Evolutionary conservation across 2,329 filamentous ascomycete species (phyloP), one percentile per base, ranked within the genome.

Genomic region (Claviceps quebecensis): DNA sequence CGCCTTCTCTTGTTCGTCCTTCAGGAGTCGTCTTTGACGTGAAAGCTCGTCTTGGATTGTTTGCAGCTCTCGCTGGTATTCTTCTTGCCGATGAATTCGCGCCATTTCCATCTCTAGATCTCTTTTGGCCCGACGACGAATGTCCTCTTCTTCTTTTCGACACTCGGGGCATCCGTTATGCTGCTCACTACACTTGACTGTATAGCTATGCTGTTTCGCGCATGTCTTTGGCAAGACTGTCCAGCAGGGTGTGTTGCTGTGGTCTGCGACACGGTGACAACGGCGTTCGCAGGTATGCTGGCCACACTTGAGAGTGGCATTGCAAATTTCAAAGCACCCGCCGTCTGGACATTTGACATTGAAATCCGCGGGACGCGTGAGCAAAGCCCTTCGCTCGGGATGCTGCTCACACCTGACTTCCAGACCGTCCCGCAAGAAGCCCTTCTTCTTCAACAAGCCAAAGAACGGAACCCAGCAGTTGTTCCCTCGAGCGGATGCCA

Each of bases 281-380:
- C 70, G 70, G 0, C 67, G 71, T 0, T 69, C 67, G 56, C 86
- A 89, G 0, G 59, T 59, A 55, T 89, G 84, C 1, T 72, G 39
- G 0, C 73, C 73, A 51, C 84, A 88, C 2, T 61, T 69, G 2
- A 87, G 66, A 1, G 62, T 57, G 0, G 58, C 65, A 1, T 68
- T 70, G 61, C 85, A 89, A 19, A 69, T 70, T 47, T 78, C 69
- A 0, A 67, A 67, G 55, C 85, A 89, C 0, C 86, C 86, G 4
- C 86, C 85, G 59, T 89, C 83, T 0, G 84, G 84, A 40, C 77
- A 84, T 17, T 75, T 63, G 0, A 54, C 60, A 2, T 80, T 75
- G 58, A 89, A 89, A 43, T 86, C 78, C 0, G 72, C 61, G 0
- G 75, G 72, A 0, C 61, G 61, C 2, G 61, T 63, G 0, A 88